These are phyloP conservation scores for Colletotrichum liriopes DNA, from an alignment of 2,329 filamentous ascomycete species.

Conservation along the genomic window DNA sequence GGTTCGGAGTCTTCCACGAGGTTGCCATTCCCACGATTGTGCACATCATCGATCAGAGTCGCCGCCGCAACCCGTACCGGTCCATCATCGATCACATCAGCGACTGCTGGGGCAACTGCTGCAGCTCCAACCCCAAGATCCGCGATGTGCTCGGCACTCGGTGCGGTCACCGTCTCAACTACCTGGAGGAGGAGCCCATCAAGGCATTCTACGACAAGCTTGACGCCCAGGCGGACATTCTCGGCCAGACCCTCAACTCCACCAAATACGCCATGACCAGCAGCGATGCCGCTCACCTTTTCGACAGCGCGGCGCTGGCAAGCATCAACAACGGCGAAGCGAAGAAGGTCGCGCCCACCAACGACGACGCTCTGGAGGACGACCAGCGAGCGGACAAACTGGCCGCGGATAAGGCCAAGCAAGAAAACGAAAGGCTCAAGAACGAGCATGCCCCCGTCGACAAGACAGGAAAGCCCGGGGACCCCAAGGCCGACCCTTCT, in stretches of 20 bases:
- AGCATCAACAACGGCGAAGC: conserved; percentile 33
- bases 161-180: conserved; percentile 45
- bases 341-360: conserved; percentile 25
- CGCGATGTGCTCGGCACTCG: conserved; percentile 42
- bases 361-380: conserved; percentile 40
- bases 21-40: conserved; percentile 52
- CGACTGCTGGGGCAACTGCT: conserved; percentile 46
- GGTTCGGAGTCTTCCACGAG: conserved; percentile 50
- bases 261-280: conserved; percentile 42
- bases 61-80: conserved; percentile 41
- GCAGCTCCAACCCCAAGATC: conserved; percentile 42
- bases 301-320: conserved; percentile 39
- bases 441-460: conserved; percentile 36
- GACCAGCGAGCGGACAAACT: conserved; percentile 38
- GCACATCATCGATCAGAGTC: conserved; percentile 50
- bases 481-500: conserved; percentile 37
- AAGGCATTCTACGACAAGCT: conserved; percentile 43
- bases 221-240: conserved; percentile 31
- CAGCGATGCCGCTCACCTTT: conserved; percentile 29
- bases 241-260: conserved; percentile 41
- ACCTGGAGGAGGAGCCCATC: conserved; percentile 36
- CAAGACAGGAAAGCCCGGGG: conserved; percentile 29
- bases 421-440: conserved; percentile 36
- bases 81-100: conserved; percentile 42
- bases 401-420: conserved; percentile 24